These are phyloP conservation scores for Dorcoceras hygrometricum DNA, from an alignment of 257 asterid species.

Conservation along the genomic window DNA sequence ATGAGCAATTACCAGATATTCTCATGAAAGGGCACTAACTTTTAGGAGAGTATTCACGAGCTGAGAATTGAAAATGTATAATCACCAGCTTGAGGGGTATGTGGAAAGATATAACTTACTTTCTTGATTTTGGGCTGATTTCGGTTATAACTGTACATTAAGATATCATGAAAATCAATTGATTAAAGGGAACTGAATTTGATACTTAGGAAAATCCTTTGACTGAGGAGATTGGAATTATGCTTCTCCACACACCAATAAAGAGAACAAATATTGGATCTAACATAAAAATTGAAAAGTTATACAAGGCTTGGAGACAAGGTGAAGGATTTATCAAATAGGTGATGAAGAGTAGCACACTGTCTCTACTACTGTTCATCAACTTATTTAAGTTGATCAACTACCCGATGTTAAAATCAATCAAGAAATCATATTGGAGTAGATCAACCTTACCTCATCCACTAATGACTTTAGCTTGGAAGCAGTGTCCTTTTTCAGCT, in stretches of 20 bases:
- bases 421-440: not conserved
- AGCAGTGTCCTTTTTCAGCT: conserved; percentile 85
- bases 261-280: not conserved
- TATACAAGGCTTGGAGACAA: not conserved
- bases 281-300: not conserved
- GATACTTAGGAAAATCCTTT: too few relatives aligned
- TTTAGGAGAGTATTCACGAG: not conserved
- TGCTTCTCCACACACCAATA: not conserved
- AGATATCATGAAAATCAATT: too few relatives aligned
- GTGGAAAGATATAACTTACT: not conserved
- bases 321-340: not conserved
- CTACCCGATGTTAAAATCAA: not conserved
- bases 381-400: not conserved
- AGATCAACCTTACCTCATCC: conserved; percentile 54
- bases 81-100: not conserved
- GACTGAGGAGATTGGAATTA: not conserved
- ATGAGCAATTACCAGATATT: not conserved
- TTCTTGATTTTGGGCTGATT: not conserved
- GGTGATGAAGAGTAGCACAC: not conserved
- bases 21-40: not conserved
- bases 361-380: not conserved
- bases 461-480: conserved; percentile 77
- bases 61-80: not conserved
- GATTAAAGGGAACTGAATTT: too few relatives aligned
- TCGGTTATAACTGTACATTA: too few relatives aligned